Conservation (phyloP, 1,284 basidiomycete species). For the Marasmius oreades region DNA sequence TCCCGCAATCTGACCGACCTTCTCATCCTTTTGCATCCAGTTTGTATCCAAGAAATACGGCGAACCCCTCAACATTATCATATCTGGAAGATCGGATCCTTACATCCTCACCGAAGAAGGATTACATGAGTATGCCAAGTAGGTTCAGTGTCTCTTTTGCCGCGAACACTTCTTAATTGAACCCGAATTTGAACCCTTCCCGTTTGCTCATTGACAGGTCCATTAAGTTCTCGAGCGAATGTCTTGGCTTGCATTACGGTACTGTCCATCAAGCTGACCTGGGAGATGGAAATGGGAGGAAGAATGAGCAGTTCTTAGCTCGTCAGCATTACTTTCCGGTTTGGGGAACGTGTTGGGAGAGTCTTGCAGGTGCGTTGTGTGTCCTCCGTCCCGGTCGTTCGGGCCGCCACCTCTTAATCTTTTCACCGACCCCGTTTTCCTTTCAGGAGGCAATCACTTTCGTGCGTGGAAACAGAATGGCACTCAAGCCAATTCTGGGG, state of each 20-base stretch:
- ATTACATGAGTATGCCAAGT: constrained; percentile 58
- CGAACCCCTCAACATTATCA: constrained; percentile 68
- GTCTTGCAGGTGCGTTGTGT: constrained; percentile 48
- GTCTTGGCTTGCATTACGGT: constrained; percentile 69
- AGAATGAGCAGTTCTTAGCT: constrained; percentile 61
- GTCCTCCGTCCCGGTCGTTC: too few relatives aligned
- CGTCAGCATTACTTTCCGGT: constrained; percentile 63
- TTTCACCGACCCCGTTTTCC: constrained; percentile 17
- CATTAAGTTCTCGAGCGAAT: constrained; percentile 75
- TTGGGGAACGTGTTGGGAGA: constrained; percentile 74
- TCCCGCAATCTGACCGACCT: not conserved
- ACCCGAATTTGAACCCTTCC: too few relatives aligned
- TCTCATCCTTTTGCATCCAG: constrained; percentile 31
- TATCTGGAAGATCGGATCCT: constrained; percentile 60
- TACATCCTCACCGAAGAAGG: constrained; percentile 65
- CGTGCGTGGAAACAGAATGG: constrained; percentile 77
- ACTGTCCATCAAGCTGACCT: constrained; percentile 64
- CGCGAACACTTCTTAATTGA: too few relatives aligned
- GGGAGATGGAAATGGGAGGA: constrained; percentile 65
- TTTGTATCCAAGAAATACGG: constrained; percentile 63
- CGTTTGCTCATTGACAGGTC: constrained; percentile 42
- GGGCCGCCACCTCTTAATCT: not conserved
- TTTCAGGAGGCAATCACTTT: constrained; percentile 53
- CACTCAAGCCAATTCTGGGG: constrained; percentile 53
- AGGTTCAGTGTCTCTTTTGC: constrained; percentile 23